These are phyloP conservation scores for Juglanconis oblonga DNA, from an alignment of 2,329 filamentous ascomycete genomes.

Conservation along the genomic window DNA sequence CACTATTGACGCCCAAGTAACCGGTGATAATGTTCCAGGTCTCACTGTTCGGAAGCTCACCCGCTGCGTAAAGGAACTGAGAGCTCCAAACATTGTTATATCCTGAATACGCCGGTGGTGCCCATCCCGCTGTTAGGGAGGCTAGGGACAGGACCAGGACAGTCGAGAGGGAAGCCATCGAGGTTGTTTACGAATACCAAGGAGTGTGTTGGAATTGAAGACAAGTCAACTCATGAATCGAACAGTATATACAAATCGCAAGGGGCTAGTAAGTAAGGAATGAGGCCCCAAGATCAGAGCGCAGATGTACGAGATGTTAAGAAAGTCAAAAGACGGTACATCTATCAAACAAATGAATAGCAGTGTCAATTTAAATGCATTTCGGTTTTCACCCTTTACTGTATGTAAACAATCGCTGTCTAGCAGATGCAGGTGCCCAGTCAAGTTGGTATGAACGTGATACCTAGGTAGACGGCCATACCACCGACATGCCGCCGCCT, in stretches of 20 bases:
- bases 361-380: too few relatives aligned
- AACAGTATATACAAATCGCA: not conserved
- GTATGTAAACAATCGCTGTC: too few relatives aligned
- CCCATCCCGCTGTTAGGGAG: slow-evolving; percentile 31
- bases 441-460: too few relatives aligned
- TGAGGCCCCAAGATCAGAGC: not conserved
- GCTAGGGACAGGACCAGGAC: slow-evolving; percentile 15
- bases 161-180: not conserved
- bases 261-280: not conserved
- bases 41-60: slow-evolving; percentile 32
- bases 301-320: too few relatives aligned
- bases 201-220: not conserved
- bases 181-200: not conserved
- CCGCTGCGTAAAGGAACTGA: slow-evolving; percentile 39
- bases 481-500: too few relatives aligned
- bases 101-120: slow-evolving; percentile 36
- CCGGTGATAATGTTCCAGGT: slow-evolving; percentile 46
- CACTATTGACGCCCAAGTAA: slow-evolving; percentile 45
- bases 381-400: too few relatives aligned
- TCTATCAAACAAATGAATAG: too few relatives aligned
- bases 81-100: slow-evolving; percentile 45
- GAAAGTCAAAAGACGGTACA: not conserved
- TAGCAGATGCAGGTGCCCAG: too few relatives aligned
- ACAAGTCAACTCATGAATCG: not conserved
- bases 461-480: too few relatives aligned